Percentiles rank a stretch among this genome's conserved stretches.
Evolutionary conservation across 345 rosid species (phyloP).

Genomic region (Eucalyptus curtisii): DNA sequence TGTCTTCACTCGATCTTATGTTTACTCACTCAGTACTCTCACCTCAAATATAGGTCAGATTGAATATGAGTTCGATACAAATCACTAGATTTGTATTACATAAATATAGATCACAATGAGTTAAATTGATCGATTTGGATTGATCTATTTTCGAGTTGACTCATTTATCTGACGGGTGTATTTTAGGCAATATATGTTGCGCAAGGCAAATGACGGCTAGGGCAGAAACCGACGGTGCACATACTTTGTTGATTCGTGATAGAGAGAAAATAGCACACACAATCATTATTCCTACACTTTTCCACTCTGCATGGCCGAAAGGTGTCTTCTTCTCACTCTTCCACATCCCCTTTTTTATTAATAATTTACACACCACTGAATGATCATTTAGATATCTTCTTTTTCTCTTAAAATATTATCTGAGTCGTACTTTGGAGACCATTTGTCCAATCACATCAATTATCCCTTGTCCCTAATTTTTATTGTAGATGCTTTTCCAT

Average conservation of each 20-base stretch:
- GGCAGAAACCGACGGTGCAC: neutral
- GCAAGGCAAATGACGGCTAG: neutral
- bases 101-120: too few species aligned
- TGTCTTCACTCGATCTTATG: accelerated
- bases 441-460: neutral
- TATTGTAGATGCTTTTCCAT: neutral
- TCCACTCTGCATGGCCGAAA: neutral
- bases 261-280: neutral
- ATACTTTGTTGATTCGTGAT: neutral
- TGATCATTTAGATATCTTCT: too few species aligned
- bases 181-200: neutral
- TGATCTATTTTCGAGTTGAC: accelerated
- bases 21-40: accelerated
- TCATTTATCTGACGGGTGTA: neutral
- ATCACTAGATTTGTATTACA: too few species aligned
- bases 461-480: neutral
- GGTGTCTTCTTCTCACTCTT: neutral
- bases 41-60: too few species aligned
- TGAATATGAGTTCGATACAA: neutral
- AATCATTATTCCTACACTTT: neutral
- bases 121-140: too few species aligned
- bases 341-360: neutral
- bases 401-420: neutral
- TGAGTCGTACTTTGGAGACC: neutral
- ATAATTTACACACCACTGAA: neutral